Evolutionary conservation across 495 filamentous ascomycete species (phyloP).

Genomic region (Lasiosphaeria miniovina): DNA sequence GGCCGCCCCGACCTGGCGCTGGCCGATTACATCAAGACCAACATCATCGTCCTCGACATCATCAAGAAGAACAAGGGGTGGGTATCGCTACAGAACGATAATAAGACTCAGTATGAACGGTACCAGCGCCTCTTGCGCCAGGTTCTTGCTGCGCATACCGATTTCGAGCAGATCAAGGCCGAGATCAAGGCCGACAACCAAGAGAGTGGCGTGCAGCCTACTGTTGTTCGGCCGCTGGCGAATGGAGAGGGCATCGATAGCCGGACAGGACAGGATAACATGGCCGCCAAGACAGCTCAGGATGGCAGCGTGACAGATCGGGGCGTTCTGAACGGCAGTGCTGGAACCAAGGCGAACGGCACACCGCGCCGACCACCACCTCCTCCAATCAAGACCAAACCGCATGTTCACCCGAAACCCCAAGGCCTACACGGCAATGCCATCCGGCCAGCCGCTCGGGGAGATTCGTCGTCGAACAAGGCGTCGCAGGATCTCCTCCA

Average conservation of each 20-base stretch:
- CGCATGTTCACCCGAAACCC: slow-evolving; percentile 61
- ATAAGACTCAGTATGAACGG: slow-evolving; percentile 24
- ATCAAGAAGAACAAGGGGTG: slow-evolving; percentile 45
- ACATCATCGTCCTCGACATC: slow-evolving; percentile 67
- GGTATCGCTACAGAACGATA: slow-evolving; percentile 24
- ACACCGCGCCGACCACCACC: slow-evolving; percentile 8
- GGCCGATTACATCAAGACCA: slow-evolving; percentile 74
- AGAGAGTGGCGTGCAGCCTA: slow-evolving; percentile 48
- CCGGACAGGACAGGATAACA: not conserved
- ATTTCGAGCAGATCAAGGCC: slow-evolving; percentile 59
- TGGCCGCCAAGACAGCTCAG: not conserved
- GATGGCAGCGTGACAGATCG: not conserved
- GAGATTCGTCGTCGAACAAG: slow-evolving; percentile 7
- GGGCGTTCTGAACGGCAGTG: not conserved
- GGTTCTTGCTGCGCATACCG: slow-evolving; percentile 30
- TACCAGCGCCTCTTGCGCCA: slow-evolving; percentile 47
- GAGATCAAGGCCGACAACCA: slow-evolving; percentile 67
- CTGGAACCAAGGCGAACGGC: slow-evolving; percentile 14
- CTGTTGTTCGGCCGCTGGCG: slow-evolving; percentile 6
- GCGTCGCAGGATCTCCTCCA: slow-evolving; percentile 45
- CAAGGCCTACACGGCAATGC: slow-evolving; percentile 56
- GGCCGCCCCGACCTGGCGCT: slow-evolving; percentile 49
- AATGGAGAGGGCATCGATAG: slow-evolving; percentile 3
- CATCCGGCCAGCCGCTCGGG: slow-evolving; percentile 23
- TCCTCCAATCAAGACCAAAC: slow-evolving; percentile 37